A percentile compares a stretch with the other conserved stretches of the same genome.
Evolutionary conservation across 1,139 yeast genomes (phyloP).

Genomic region (Debaryomyces robertsiae): DNA sequence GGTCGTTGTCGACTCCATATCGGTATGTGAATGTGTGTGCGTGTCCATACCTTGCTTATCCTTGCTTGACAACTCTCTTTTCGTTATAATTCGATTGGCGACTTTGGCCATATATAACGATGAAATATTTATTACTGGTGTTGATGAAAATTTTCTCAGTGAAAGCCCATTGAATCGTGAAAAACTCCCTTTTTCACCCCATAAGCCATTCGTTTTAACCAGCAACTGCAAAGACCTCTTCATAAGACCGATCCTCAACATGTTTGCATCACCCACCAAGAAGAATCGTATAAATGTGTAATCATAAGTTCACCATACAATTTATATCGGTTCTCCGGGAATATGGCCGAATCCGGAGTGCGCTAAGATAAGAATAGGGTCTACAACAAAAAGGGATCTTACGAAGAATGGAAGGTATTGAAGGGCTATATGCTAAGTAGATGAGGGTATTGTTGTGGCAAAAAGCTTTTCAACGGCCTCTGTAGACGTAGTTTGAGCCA

Average conservation of each 20-base stretch:
- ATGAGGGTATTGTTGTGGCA: slow-evolving; percentile 7
- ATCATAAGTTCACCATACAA: slow-evolving; percentile 2
- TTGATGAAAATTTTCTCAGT: slow-evolving; percentile 8
- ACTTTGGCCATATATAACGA: too few species aligned
- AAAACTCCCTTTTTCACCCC: slow-evolving; percentile 1
- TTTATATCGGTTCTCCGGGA: slow-evolving; percentile 7
- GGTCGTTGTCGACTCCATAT: background rate
- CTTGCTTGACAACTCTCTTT: slow-evolving; percentile 5
- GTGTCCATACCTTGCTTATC: background rate
- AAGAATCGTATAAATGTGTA: background rate
- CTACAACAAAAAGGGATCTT: background rate
- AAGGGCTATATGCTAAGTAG: background rate
- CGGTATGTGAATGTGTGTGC: background rate
- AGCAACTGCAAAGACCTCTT: slow-evolving; percentile 2
- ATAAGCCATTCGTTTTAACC: slow-evolving; percentile 1
- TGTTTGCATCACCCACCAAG: background rate
- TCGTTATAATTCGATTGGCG: background rate
- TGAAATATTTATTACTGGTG: too few species aligned
- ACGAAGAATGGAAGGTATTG: slow-evolving; percentile 1
- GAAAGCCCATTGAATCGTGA: slow-evolving; percentile 4
- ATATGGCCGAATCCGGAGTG: slow-evolving; percentile 3
- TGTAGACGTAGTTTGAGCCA: slow-evolving; percentile 11
- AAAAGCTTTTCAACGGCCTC: slow-evolving; percentile 14
- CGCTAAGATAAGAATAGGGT: slow-evolving; percentile 3
- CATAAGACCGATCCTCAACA: slow-evolving; percentile 5